Percentiles rank a stretch among this genome's conserved stretches.
These are phyloP conservation scores for Phlyctochytrium bullatum DNA, from an alignment of 192 early-diverging fungal genomes.

Conservation along the genomic window DNA sequence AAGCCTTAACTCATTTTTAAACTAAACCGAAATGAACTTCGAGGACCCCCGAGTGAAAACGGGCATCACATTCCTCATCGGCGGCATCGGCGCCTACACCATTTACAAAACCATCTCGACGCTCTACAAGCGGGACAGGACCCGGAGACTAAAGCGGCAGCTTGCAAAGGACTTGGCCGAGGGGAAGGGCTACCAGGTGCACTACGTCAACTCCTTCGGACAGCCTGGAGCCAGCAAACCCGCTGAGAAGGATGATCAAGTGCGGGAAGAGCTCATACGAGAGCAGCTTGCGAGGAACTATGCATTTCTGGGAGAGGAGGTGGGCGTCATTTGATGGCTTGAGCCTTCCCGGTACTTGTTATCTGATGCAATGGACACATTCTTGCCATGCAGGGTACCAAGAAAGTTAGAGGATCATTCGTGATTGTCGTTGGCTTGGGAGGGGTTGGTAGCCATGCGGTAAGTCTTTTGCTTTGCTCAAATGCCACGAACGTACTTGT, in stretches of 20 bases:
- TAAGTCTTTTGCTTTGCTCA: constrained; percentile 22
- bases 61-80: too few species aligned
- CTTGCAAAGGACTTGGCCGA: neutral
- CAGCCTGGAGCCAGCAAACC: neutral
- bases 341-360: too few species aligned
- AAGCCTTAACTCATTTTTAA: too few species aligned
- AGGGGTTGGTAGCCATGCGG: constrained; percentile 72
- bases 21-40: too few species aligned
- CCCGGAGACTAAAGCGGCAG: neutral
- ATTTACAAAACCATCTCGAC: neutral
- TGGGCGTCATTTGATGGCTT: too few species aligned
- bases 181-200: neutral
- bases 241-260: neutral
- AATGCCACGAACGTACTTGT: too few species aligned
- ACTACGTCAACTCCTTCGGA: neutral
- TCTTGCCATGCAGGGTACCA: constrained; percentile 69
- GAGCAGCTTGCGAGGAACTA: constrained; percentile 87
- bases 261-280: constrained; percentile 66
- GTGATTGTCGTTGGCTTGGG: constrained; percentile 95
- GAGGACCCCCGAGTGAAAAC: too few species aligned
- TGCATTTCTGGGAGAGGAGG: constrained; percentile 82
- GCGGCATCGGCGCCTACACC: neutral
- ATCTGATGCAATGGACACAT: too few species aligned
- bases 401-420: constrained; percentile 71
- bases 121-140: neutral